Evolutionary conservation across 306 rosid species (phyloP).

Genomic region (Psophocarpus tetragonolobus): DNA sequence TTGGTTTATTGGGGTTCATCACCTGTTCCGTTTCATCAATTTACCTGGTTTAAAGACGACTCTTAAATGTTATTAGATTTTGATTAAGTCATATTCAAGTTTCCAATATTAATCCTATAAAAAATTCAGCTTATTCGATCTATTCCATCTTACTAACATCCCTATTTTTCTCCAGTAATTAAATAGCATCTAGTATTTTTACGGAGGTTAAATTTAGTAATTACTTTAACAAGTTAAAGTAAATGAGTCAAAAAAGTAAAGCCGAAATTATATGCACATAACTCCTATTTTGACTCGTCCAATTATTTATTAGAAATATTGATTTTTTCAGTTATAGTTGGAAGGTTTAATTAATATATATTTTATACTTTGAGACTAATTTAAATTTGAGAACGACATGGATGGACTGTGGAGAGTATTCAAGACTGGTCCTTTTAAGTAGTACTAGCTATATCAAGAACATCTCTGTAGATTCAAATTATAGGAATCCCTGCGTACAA

Average conservation of each 20-base stretch:
- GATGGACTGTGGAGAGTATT: neutral
- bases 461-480: neutral
- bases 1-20: neutral
- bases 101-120: too few species aligned
- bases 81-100: too few species aligned
- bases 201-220: neutral
- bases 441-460: neutral
- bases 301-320: neutral
- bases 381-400: neutral
- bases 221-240: neutral
- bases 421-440: neutral
- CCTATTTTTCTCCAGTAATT: neutral
- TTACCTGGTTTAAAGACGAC: too few species aligned
- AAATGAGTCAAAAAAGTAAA: constrained; percentile 6
- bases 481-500: neutral
- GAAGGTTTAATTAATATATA: too few species aligned
- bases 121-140: too few species aligned
- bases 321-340: neutral
- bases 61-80: too few species aligned
- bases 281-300: neutral
- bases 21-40: too few species aligned
- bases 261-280: constrained; percentile 5
- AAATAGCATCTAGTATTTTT: neutral
- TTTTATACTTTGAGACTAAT: neutral
- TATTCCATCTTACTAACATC: too few species aligned